Evolutionary conservation across 1,139 yeast genomes (phyloP), one percentile per base, ranked within the genome.

Genomic region (Petasospora rhodanensis): DNA sequence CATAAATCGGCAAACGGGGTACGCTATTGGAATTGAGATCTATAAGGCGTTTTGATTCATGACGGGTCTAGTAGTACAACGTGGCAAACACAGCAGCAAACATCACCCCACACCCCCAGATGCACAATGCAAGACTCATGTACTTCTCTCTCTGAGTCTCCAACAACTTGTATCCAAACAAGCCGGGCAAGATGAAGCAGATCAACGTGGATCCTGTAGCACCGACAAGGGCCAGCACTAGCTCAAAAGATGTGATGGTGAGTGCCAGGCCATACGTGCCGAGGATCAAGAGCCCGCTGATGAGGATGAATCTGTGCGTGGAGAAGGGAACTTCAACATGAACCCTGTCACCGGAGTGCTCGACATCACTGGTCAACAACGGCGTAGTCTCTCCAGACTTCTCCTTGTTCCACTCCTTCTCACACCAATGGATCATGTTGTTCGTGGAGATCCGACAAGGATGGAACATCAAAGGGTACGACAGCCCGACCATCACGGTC

Each of bases 171-270:
- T 70, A 87, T 5, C 94, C 95, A 57, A 89, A 87, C 28, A 87
- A 62, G 0, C 97, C 97, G 0, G 97, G 97, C 37, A 89, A 67
- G 28, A 86, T 87, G 54, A 89, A 89, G 24, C 96, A 85, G 41
- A 89, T 89, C 16, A 95, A 76, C 0, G 97, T 89, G 2, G 96
- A 85, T 2, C 97, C 97, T 0, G 96, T 87, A 4, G 96, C 83
- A 6, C 97, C 97, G 5, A 89, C 96, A 52, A 87, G 70, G 5
- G 96, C 89, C 43, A 89, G 65, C 26, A 91, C 93, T 37, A 79
- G 74, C 34, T 86, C 96, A 49, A 89, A 76, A 1, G 95, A 84
- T 2, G 69, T 63, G 6, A 89, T 84, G 2, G 76, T 59, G 31
- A 82, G 61, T 1, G 96, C 95, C 8, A 84, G 66, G 5, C 72